phyloP scores from a whole-genome alignment of 192 early-diverging fungal species.

The Podila horticola region DNA sequence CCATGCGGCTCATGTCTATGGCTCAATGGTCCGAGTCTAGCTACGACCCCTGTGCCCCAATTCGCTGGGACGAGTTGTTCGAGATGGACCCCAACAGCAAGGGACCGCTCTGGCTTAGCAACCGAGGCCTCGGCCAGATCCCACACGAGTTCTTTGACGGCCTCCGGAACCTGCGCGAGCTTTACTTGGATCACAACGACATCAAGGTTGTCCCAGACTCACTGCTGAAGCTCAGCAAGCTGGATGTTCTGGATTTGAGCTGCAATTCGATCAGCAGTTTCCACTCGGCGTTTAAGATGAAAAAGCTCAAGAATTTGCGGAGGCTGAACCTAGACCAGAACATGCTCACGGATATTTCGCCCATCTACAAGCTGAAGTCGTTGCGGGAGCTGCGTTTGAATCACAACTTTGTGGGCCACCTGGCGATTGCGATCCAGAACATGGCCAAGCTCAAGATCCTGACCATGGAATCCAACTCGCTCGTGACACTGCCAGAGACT shows the following conservation, averaged over 20 bases:
- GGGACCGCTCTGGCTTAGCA: slow-evolving; percentile 48
- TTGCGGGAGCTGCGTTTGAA: slow-evolving; percentile 53
- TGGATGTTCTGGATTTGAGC: slow-evolving; percentile 56
- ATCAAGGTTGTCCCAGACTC: slow-evolving; percentile 58
- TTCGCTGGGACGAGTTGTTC: slow-evolving; percentile 50
- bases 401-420: slow-evolving; percentile 48
- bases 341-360: slow-evolving; percentile 52
- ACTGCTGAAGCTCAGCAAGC: slow-evolving; percentile 51
- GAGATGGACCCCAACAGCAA: slow-evolving; percentile 53
- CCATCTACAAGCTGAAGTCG: slow-evolving; percentile 52
- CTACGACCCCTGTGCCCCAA: slow-evolving; percentile 43
- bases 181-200: slow-evolving; percentile 57
- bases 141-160: slow-evolving; percentile 57
- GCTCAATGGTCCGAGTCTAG: slow-evolving; percentile 47
- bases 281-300: slow-evolving; percentile 54
- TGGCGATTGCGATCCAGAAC: slow-evolving; percentile 44
- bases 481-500: slow-evolving; percentile 50
- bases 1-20: slow-evolving; percentile 9
- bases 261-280: slow-evolving; percentile 57
- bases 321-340: slow-evolving; percentile 56
- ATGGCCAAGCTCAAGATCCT: slow-evolving; percentile 53
- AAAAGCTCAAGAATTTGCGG: slow-evolving; percentile 48
- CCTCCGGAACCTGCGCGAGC: slow-evolving; percentile 50
- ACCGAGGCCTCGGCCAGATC: slow-evolving; percentile 43
- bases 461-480: slow-evolving; percentile 49